Percentiles rank a stretch among this genome's conserved stretches.
These are phyloP conservation scores for Vigna unguiculata DNA, from an alignment of 306 rosid genomes.

Conservation along the genomic window DNA sequence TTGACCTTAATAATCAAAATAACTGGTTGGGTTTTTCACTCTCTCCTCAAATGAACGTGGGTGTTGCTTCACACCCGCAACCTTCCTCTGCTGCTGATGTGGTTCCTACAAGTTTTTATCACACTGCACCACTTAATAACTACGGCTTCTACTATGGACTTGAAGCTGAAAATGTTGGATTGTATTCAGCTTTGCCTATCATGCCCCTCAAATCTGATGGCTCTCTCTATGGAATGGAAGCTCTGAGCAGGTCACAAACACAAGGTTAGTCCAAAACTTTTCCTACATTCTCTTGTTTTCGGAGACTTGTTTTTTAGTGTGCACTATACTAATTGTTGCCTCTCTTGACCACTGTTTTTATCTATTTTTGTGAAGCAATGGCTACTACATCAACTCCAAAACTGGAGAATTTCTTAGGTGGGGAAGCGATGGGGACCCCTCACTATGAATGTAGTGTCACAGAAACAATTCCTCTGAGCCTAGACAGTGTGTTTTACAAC, in stretches of 20 bases:
- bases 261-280: constrained; percentile 63
- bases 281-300: neutral
- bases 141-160: constrained; percentile 68
- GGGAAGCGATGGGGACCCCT: constrained; percentile 73
- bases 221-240: constrained; percentile 73
- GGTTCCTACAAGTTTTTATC: constrained; percentile 55
- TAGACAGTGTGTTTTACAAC: constrained; percentile 65
- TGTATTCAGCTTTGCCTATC: constrained; percentile 63
- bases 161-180: constrained; percentile 60
- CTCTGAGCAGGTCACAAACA: constrained; percentile 65
- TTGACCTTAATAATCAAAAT: constrained; percentile 49
- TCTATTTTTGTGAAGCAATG: constrained; percentile 58
- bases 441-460: constrained; percentile 68
- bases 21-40: constrained; percentile 81
- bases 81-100: constrained; percentile 53
- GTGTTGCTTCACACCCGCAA: constrained; percentile 46
- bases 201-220: constrained; percentile 93
- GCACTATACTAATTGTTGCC: neutral
- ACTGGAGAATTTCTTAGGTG: constrained; percentile 86
- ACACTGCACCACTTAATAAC: constrained; percentile 56
- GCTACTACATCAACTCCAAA: constrained; percentile 72
- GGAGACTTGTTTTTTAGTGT: neutral
- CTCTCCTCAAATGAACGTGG: constrained; percentile 70
- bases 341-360: constrained; percentile 26
- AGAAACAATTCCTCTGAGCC: constrained; percentile 73